Conservation (phyloP, 495 filamentous ascomycete species). For the Oidiodendron maius region DNA sequence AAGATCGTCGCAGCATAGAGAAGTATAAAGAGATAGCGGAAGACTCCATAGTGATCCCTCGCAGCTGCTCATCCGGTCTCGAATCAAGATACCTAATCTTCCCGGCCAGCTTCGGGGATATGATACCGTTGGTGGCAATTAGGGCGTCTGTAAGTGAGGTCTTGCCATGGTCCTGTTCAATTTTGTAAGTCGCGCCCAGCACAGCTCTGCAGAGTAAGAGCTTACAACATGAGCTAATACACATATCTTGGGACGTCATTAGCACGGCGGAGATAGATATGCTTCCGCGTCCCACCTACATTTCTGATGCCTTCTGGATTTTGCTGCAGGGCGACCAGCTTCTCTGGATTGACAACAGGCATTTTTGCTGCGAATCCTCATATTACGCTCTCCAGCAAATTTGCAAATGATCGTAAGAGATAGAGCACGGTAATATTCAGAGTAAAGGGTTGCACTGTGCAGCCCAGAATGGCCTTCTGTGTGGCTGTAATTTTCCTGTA, state of each 20-base stretch:
- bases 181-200: not conserved
- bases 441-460: too few species aligned
- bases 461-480: too few species aligned
- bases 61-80: conserved; percentile 90
- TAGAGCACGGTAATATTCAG: too few species aligned
- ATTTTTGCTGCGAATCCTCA: conserved; percentile 43
- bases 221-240: conserved; percentile 93
- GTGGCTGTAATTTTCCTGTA: too few species aligned
- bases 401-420: too few species aligned
- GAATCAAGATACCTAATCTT: conserved; percentile 98
- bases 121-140: conserved; percentile 98
- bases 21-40: conserved; percentile 97
- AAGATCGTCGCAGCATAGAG: conserved; percentile 67
- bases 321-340: conserved; percentile 78
- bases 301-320: conserved; percentile 84
- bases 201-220: conserved; percentile 13
- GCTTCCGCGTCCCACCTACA: conserved; percentile 46
- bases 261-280: conserved; percentile 28
- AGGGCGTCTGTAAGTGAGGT: conserved; percentile 95
- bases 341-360: conserved; percentile 83
- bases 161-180: conserved; percentile 82
- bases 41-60: conserved; percentile 99
- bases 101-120: conserved; percentile 92
- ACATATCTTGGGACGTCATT: conserved; percentile 63
- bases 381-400: not conserved